phyloP scores from a whole-genome alignment of 2,329 filamentous ascomycete genomes.

The Domatiomyces catenatus region DNA sequence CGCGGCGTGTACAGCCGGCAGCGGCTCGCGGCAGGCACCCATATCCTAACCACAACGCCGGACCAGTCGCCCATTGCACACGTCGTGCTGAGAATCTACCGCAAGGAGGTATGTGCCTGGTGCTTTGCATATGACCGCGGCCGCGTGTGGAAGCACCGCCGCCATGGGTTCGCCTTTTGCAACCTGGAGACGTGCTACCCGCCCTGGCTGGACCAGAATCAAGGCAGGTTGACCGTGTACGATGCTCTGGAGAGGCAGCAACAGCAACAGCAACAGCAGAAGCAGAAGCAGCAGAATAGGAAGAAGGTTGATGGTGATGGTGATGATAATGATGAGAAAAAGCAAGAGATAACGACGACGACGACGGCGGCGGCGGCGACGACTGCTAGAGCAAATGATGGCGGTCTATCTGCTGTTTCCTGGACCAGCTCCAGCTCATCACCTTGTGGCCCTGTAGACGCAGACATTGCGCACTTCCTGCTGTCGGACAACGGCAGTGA shows the following conservation, averaged over 20 bases:
- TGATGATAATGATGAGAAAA: no score
- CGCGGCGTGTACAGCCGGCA: constrained; percentile 3
- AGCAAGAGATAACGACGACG: no score
- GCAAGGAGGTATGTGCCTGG: constrained; percentile 8
- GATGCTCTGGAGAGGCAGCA: not conserved
- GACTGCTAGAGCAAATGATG: no score
- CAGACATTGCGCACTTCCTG: constrained; percentile 3
- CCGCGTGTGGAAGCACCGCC: constrained; percentile 7
- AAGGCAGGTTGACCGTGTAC: not conserved
- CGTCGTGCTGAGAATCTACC: constrained; percentile 5
- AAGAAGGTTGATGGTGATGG: no score
- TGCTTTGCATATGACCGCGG: constrained; percentile 10
- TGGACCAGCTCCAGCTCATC: not conserved
- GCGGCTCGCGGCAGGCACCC: not conserved
- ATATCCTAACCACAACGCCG: constrained; percentile 3
- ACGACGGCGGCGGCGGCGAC: no score
- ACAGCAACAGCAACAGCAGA: not conserved
- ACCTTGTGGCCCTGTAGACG: not conserved
- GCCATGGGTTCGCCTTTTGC: constrained; percentile 6
- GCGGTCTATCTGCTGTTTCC: not conserved
- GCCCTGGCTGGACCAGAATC: not conserved
- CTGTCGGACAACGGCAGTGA: not conserved
- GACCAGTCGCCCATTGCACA: constrained; percentile 3
- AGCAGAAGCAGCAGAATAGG: no score
- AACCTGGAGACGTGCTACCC: constrained; percentile 1